Evolutionary conservation across 2,329 filamentous ascomycete genomes (phyloP).

Genomic region (Hypomyces rosellus): DNA sequence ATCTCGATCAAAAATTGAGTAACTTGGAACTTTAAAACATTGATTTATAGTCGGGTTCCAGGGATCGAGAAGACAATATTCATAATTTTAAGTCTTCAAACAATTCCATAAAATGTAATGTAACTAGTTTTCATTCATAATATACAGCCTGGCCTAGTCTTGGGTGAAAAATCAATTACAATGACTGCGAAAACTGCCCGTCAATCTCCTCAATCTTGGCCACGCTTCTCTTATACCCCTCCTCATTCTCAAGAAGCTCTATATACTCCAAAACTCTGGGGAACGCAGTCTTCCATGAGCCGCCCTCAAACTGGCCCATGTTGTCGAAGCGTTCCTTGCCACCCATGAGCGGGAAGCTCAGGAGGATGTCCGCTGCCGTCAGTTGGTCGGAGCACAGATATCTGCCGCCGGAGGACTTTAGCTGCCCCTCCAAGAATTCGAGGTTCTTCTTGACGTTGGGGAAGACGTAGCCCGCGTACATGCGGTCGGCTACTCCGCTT

Average conservation of each 20-base stretch:
- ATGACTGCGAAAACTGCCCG: slow-evolving; percentile 25
- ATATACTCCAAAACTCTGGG: slow-evolving; percentile 45
- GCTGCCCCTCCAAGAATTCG: slow-evolving; percentile 42
- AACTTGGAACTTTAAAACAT: too few relatives aligned
- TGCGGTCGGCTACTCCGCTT: slow-evolving; percentile 34
- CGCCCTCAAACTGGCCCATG: slow-evolving; percentile 37
- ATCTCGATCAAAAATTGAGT: too few relatives aligned
- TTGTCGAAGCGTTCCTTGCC: slow-evolving; percentile 33
- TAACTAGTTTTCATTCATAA: too few relatives aligned
- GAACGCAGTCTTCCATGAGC: slow-evolving; percentile 31
- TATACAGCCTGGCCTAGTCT: too few relatives aligned
- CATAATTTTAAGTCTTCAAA: too few relatives aligned
- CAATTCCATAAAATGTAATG: too few relatives aligned
- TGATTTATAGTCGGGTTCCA: too few relatives aligned
- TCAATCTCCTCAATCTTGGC: slow-evolving; percentile 46
- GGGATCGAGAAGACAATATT: too few relatives aligned
- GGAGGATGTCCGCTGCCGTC: slow-evolving; percentile 47
- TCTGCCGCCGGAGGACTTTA: slow-evolving; percentile 37
- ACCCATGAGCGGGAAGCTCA: slow-evolving; percentile 47
- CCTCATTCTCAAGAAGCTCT: slow-evolving; percentile 36
- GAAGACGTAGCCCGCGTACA: slow-evolving; percentile 35
- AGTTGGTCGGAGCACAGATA: slow-evolving; percentile 46
- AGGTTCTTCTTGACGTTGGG: slow-evolving; percentile 45
- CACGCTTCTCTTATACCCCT: slow-evolving; percentile 42
- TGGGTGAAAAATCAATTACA: neutral